A percentile compares a stretch with the other conserved stretches of the same genome.
phyloP scores from a whole-genome alignment of 805 yeast species.

The Wickerhamiella alocasiicola region DNA sequence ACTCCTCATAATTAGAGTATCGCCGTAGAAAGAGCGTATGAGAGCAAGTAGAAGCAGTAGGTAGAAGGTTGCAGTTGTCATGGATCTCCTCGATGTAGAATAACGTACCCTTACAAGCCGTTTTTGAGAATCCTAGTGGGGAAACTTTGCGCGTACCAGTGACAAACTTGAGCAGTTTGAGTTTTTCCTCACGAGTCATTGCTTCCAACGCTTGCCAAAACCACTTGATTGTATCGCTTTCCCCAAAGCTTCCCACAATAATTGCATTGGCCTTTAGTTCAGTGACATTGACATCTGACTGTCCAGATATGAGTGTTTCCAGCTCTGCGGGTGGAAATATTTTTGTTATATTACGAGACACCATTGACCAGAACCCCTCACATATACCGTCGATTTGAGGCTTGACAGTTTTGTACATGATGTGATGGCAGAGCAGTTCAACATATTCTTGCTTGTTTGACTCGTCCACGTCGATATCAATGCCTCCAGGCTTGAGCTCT shows the following conservation, averaged over 20 bases:
- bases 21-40: not conserved
- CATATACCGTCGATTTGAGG: conserved; percentile 93
- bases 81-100: not conserved
- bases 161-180: conserved; percentile 87
- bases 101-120: not conserved
- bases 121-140: not conserved
- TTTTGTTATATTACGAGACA: conserved; percentile 89
- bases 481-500: conserved; percentile 81
- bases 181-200: conserved; percentile 95
- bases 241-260: conserved; percentile 92
- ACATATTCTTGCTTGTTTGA: conserved; percentile 92
- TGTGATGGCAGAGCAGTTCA: conserved; percentile 90
- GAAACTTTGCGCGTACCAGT: conserved; percentile 46
- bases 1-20: not conserved
- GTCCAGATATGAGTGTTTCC: conserved; percentile 92
- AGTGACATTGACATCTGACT: conserved; percentile 92
- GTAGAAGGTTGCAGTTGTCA: not conserved
- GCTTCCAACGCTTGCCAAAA: conserved; percentile 89
- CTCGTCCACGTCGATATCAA: conserved; percentile 80
- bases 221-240: conserved; percentile 94
- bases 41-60: not conserved
- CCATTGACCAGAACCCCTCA: conserved; percentile 93
- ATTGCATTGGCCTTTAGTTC: conserved; percentile 99
- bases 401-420: conserved; percentile 79
- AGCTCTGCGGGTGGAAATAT: conserved; percentile 96